A percentile compares a stretch with the other conserved stretches of the same genome.
These are phyloP conservation scores for Nothophaeocryptopus gaeumannii DNA, from an alignment of 2,329 filamentous ascomycete species.

Conservation along the genomic window DNA sequence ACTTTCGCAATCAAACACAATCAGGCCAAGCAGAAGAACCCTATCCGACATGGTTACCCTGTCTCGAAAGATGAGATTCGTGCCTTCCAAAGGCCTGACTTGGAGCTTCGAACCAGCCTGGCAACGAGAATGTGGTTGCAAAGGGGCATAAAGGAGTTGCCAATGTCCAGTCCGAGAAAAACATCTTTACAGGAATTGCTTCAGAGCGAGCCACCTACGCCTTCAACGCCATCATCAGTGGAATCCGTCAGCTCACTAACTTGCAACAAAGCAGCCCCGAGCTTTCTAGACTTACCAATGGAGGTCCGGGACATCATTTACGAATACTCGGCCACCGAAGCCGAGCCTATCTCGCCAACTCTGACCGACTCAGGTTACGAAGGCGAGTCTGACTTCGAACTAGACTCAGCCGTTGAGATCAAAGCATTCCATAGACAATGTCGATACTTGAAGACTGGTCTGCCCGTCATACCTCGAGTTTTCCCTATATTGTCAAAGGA, in stretches of 20 bases:
- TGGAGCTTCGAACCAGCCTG: conserved; percentile 15
- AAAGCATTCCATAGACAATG: too few species aligned
- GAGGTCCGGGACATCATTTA: conserved; percentile 18
- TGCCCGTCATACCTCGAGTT: conserved; percentile 8
- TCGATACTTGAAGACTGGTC: conserved; percentile 6
- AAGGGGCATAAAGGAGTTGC: conserved; percentile 11
- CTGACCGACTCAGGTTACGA: not conserved
- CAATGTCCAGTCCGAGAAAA: conserved; percentile 12
- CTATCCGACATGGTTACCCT: conserved; percentile 13
- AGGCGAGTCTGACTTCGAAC: too few species aligned
- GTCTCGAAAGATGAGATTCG: conserved; percentile 19
- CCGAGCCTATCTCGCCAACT: conserved; percentile 9
- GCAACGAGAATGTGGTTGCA: conserved; percentile 20
- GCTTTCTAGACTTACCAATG: conserved; percentile 11
- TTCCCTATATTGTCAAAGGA: not conserved
- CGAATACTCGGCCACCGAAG: conserved; percentile 6
- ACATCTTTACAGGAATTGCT: conserved; percentile 6
- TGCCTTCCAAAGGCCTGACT: conserved; percentile 13
- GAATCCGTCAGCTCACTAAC: not conserved
- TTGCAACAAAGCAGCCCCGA: not conserved
- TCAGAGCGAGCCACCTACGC: conserved; percentile 8
- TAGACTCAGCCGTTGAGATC: too few species aligned
- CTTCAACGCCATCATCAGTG: conserved; percentile 4
- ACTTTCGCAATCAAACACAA: conserved; percentile 1
- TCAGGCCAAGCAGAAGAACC: conserved; percentile 7